Percentiles rank a stretch among this genome's conserved stretches.
Evolutionary conservation across 164 flowering plant genomes (phyloP).

Genomic region (Vitis cinerea): DNA sequence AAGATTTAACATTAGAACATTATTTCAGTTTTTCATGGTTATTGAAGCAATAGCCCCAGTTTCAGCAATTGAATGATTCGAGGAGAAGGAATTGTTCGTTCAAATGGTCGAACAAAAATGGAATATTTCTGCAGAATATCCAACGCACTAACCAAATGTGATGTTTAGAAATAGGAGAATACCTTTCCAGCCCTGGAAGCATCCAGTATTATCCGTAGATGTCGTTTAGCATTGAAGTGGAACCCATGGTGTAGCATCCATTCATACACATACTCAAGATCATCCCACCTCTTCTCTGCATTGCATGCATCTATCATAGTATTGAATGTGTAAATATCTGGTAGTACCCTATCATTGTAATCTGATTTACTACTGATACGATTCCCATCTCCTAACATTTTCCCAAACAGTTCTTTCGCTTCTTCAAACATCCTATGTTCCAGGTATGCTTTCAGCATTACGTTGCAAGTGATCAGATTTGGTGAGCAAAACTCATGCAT

Average conservation of each 20-base stretch:
- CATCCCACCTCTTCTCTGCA: slow-evolving; percentile 68
- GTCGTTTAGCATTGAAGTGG: slow-evolving; percentile 78
- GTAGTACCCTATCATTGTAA: slow-evolving; percentile 38
- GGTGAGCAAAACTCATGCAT: slow-evolving; percentile 82
- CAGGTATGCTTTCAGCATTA: slow-evolving; percentile 78
- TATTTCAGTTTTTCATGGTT: too few species aligned
- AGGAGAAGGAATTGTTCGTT: too few species aligned
- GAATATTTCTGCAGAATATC: too few species aligned
- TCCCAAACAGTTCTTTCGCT: slow-evolving; percentile 59
- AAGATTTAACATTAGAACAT: too few species aligned
- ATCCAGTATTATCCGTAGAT: slow-evolving; percentile 64
- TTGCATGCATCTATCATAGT: slow-evolving; percentile 69
- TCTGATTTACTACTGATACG: slow-evolving; percentile 31
- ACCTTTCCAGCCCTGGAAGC: slow-evolving; percentile 88
- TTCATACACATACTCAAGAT: slow-evolving; percentile 51
- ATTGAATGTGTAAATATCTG: slow-evolving; percentile 78
- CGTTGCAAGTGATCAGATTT: slow-evolving; percentile 79
- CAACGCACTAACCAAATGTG: too few species aligned
- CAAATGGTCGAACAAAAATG: neutral
- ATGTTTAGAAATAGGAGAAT: slow-evolving; percentile 7
- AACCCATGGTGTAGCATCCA: slow-evolving; percentile 68
- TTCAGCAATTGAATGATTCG: too few species aligned
- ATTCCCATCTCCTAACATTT: slow-evolving; percentile 42
- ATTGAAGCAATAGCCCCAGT: too few species aligned
- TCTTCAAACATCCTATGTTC: slow-evolving; percentile 65